Conservation (phyloP, 1,284 basidiomycete genomes). For the Melanopsichium pennsylvanicum region DNA sequence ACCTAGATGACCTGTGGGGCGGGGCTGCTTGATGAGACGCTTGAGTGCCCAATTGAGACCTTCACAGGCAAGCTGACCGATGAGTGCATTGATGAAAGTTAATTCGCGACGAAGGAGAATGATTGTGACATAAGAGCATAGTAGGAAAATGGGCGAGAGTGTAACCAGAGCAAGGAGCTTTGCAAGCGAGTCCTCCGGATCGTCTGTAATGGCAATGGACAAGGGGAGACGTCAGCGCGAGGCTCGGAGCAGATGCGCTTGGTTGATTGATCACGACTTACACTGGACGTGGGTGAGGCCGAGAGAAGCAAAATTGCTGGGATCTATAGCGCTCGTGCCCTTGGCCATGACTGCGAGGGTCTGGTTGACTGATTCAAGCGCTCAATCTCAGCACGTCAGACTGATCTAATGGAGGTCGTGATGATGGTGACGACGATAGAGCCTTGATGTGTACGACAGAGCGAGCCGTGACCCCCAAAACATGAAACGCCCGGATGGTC, state of each 20-base stretch:
- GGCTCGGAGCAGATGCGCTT: too few relatives aligned
- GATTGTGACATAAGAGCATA: conserved; percentile 76
- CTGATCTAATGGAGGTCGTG: background rate
- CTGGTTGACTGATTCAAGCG: background rate
- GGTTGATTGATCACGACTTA: conserved; percentile 30
- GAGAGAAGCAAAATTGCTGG: conserved; percentile 50
- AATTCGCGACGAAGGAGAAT: conserved; percentile 80
- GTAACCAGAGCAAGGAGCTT: conserved; percentile 57
- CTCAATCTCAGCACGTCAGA: background rate
- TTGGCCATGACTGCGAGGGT: conserved; percentile 16
- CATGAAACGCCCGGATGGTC: conserved; percentile 8
- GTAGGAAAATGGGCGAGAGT: conserved; percentile 59
- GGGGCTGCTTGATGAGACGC: conserved; percentile 74
- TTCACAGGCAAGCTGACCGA: conserved; percentile 79
- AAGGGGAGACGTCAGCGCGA: background rate
- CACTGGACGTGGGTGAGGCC: conserved; percentile 61
- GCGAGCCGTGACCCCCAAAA: background rate
- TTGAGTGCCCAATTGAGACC: conserved; percentile 77
- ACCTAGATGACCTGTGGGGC: conserved; percentile 75
- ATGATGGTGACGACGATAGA: background rate
- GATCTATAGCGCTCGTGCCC: conserved; percentile 48
- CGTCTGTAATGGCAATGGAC: conserved; percentile 9
- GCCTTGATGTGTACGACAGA: background rate
- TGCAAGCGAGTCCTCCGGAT: conserved; percentile 49
- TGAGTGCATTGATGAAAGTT: conserved; percentile 80